A percentile compares a stretch with the other conserved stretches of the same genome.
Conservation (phyloP, 306 rosid species). For the Amphicarpaea edgeworthii region DNA sequence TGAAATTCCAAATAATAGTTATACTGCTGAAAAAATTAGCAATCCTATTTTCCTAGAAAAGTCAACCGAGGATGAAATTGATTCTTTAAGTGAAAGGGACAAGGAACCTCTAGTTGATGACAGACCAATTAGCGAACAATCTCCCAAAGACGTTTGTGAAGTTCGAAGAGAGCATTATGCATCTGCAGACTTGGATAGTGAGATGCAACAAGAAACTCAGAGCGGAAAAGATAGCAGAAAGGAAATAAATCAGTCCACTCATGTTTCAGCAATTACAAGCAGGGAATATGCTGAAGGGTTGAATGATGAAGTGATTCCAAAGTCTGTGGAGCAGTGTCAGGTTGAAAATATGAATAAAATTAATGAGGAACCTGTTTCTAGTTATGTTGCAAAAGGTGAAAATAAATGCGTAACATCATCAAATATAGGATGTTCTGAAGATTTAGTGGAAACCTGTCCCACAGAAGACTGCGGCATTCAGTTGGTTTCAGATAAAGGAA, state of each 20-base stretch:
- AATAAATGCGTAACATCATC: conserved; percentile 35
- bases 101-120: conserved; percentile 40
- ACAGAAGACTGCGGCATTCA: conserved; percentile 47
- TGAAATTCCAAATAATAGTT: conserved; percentile 31
- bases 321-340: conserved; percentile 45
- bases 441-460: conserved; percentile 49
- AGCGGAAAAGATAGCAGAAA: conserved; percentile 26
- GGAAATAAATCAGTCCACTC: conserved; percentile 47
- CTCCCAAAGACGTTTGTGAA: conserved; percentile 37
- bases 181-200: conserved; percentile 45
- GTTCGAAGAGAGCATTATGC: conserved; percentile 42
- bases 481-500: conserved; percentile 40
- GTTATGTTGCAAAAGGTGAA: conserved; percentile 45
- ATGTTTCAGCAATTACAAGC: conserved; percentile 48
- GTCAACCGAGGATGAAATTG: conserved; percentile 30
- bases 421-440: conserved; percentile 42
- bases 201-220: conserved; percentile 48
- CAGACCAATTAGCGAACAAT: conserved; percentile 36
- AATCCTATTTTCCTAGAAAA: conserved; percentile 24
- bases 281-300: conserved; percentile 39
- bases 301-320: conserved; percentile 42
- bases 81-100: conserved; percentile 28
- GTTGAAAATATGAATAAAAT: conserved; percentile 43
- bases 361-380: conserved; percentile 46
- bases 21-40: conserved; percentile 27